phyloP scores from a whole-genome alignment of 1,284 basidiomycete species.

The Kalmanozyma brasiliensis region DNA sequence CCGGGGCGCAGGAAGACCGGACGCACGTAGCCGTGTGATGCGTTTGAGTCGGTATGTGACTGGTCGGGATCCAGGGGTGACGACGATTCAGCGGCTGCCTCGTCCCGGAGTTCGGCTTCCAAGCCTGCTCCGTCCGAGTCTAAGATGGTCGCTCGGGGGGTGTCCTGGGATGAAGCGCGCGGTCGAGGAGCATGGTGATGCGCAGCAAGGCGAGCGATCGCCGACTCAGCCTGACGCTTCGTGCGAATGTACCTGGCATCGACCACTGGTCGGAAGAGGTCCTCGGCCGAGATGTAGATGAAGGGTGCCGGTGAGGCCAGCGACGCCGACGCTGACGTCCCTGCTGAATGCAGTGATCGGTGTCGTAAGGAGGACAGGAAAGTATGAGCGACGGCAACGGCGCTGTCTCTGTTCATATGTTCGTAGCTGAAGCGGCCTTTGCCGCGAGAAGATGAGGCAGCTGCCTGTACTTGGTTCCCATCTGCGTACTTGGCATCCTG shows the following conservation, averaged over 20 bases:
- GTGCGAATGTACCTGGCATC: conserved; percentile 85
- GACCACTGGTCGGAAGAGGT: conserved; percentile 86
- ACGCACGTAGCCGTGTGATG: conserved; percentile 16
- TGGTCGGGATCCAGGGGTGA: neutral
- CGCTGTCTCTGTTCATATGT: conserved; percentile 79
- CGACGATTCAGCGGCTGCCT: conserved; percentile 1
- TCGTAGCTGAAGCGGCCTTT: conserved; percentile 73
- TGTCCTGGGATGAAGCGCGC: conserved; percentile 54
- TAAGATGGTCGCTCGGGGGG: conserved; percentile 11
- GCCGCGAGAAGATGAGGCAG: conserved; percentile 3
- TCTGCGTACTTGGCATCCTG: conserved; percentile 34
- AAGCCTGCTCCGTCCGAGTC: conserved; percentile 51
- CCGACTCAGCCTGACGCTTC: conserved; percentile 86
- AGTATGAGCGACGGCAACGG: conserved; percentile 65
- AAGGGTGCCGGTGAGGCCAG: conserved; percentile 73
- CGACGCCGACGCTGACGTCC: conserved; percentile 1
- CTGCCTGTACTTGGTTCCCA: neutral
- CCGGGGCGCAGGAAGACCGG: conserved; percentile 71
- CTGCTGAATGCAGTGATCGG: conserved; percentile 14
- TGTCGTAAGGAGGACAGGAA: conserved; percentile 69
- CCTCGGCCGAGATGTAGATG: conserved; percentile 93
- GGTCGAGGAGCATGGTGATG: conserved; percentile 85
- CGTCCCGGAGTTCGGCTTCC: conserved; percentile 33
- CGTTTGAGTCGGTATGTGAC: neutral
- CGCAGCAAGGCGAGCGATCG: conserved; percentile 70